These are phyloP conservation scores for Jacaranda copaia DNA, from an alignment of 257 asterid genomes.

Conservation along the genomic window DNA sequence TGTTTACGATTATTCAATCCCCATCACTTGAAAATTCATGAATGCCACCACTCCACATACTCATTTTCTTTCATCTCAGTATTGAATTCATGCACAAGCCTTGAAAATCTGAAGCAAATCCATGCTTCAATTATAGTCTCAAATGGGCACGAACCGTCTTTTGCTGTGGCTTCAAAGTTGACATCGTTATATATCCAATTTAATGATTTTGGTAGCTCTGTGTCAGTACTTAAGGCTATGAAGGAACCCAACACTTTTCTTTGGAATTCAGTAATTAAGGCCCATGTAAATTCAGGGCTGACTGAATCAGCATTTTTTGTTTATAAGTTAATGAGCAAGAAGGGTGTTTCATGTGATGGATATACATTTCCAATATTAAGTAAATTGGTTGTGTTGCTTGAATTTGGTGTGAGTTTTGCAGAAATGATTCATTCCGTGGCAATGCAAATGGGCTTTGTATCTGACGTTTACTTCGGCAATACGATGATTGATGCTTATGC, in stretches of 20 bases:
- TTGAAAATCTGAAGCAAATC: slow-evolving; percentile 43
- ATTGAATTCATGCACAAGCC: slow-evolving; percentile 44
- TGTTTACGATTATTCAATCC: slow-evolving; percentile 30
- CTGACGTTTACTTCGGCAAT: slow-evolving; percentile 54
- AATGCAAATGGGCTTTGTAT: slow-evolving; percentile 49
- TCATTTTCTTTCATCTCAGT: slow-evolving; percentile 20
- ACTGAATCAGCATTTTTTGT: slow-evolving; percentile 42
- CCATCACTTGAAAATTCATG: slow-evolving; percentile 40
- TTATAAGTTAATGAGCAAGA: slow-evolving; percentile 49
- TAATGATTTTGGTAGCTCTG: slow-evolving; percentile 39
- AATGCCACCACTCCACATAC: slow-evolving; percentile 5
- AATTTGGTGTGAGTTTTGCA: slow-evolving; percentile 31
- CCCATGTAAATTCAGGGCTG: slow-evolving; percentile 39
- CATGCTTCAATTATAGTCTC: slow-evolving; percentile 49
- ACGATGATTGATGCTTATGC: slow-evolving; percentile 39
- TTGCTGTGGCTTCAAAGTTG: slow-evolving; percentile 38
- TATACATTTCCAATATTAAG: slow-evolving; percentile 55
- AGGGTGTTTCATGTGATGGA: slow-evolving; percentile 52
- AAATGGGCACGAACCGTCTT: slow-evolving; percentile 27
- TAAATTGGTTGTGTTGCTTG: slow-evolving; percentile 32
- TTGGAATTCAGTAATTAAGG: slow-evolving; percentile 55
- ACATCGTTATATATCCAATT: slow-evolving; percentile 44
- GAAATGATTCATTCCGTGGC: slow-evolving; percentile 51
- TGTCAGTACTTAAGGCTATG: slow-evolving; percentile 37
- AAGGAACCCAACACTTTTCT: slow-evolving; percentile 34